Evolutionary conservation across 208 protist genomes (phyloP), one percentile per base, ranked within the genome.

Genomic region (Wallacemonas sp.): DNA sequence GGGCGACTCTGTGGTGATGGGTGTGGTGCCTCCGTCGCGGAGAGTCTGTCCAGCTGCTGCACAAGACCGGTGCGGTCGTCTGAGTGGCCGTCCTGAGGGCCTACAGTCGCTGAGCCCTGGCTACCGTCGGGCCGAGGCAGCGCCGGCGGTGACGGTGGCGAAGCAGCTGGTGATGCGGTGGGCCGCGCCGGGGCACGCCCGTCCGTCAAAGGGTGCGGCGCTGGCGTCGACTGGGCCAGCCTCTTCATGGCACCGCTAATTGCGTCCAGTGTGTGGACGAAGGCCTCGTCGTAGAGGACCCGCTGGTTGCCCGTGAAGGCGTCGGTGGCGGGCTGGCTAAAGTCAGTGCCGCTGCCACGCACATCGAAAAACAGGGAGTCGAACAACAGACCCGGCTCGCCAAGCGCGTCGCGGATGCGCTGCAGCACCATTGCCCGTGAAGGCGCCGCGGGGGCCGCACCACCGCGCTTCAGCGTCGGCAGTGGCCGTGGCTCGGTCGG

Each of bases 341-440:
- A 92, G 33, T 77, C 75, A 38, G 75, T 59, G 15, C 68, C 87
- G 59, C 79, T 83, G 17, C 74, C 82, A 39, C 76, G 67, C 24
- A 86, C 76, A 50, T 95, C 89, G 30, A 91, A 87, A n/a, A 91
- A 61, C 36, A 91, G 53, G 57, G 70, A 85, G 58, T 91, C 84
- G 42, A 95, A 81, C 13, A 87, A 73, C 9, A 63, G 38, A 8
- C 68, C 54, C n/a, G 50, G 50, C 0, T 80, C 72, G 19, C 89
- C 89, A 0, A 95, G 61, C 15, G 66, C n/a, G 30, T 79, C 75
- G 29, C 75, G 30, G 65, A 95, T 89, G 6, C 65, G 72, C 34
- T 82, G 68, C 45, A 81, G 50, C 13, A 91, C 57, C 19, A 55
- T 39, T 38, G 19, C 53, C 15, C 60, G 65, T 9, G 36, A 66